phyloP scores from a whole-genome alignment of 768 basidiomycete species.

The Mycena epipterygia region DNA sequence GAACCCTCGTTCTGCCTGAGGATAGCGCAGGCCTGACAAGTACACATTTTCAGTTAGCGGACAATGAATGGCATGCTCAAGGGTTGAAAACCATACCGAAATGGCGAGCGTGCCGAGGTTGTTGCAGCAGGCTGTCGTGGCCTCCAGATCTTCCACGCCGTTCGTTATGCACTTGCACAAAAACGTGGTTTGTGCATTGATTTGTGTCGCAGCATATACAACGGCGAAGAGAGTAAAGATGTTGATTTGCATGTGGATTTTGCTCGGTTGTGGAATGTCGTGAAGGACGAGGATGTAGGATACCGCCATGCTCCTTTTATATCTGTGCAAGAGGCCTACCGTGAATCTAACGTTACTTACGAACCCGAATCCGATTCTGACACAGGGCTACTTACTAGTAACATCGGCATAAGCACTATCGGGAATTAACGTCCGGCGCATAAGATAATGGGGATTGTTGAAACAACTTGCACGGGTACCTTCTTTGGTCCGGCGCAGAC shows the following conservation, averaged over 20 bases:
- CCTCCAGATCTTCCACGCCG: background rate
- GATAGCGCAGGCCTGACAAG: background rate
- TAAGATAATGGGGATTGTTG: background rate
- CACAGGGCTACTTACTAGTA: too few species aligned
- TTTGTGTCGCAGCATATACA: conserved; percentile 6
- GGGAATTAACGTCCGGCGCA: background rate
- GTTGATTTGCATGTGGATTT: conserved; percentile 3
- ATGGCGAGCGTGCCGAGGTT: background rate
- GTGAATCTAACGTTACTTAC: too few species aligned
- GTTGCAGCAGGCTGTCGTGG: background rate
- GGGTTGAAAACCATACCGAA: background rate
- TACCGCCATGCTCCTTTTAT: background rate
- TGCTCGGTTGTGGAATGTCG: background rate
- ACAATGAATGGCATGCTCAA: background rate
- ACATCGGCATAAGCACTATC: background rate
- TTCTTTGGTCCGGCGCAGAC: background rate
- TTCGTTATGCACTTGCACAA: background rate
- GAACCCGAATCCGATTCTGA: too few species aligned
- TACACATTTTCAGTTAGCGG: background rate
- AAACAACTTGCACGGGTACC: too few species aligned
- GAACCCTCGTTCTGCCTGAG: background rate
- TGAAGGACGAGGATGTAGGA: background rate
- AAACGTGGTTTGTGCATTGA: background rate
- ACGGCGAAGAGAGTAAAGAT: background rate
- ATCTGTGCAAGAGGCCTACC: background rate